Conservation (phyloP, 306 rosid species). For the Amphicarpaea edgeworthii region DNA sequence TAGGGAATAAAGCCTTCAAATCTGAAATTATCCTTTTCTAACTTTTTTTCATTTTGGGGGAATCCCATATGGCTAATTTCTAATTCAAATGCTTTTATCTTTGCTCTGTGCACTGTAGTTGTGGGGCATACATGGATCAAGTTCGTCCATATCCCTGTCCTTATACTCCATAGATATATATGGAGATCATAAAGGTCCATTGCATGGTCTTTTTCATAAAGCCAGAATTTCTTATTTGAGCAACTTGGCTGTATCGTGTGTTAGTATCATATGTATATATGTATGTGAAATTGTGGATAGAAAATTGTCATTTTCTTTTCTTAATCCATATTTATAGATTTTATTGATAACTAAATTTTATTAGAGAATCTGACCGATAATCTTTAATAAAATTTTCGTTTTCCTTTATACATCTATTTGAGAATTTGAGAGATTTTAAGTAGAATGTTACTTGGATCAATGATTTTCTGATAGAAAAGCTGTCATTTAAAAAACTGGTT, state of each 20-base stretch:
- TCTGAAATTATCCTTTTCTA: constrained; percentile 47
- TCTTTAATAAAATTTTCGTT: too few species aligned
- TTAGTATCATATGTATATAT: background rate
- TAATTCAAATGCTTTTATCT: constrained; percentile 54
- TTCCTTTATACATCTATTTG: too few species aligned
- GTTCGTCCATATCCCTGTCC: constrained; percentile 50
- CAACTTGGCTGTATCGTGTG: constrained; percentile 5
- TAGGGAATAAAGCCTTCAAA: constrained; percentile 61
- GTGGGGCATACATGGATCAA: constrained; percentile 57
- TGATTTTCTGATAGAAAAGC: too few species aligned
- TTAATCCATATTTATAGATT: too few species aligned
- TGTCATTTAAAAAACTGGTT: background rate
- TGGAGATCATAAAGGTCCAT: constrained; percentile 45
- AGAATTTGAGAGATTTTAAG: too few species aligned
- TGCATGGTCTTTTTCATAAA: constrained; percentile 54
- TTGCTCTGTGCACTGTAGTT: constrained; percentile 49
- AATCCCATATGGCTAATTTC: constrained; percentile 66
- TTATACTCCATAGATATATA: constrained; percentile 19
- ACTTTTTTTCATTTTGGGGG: constrained; percentile 56
- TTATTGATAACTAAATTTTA: too few species aligned
- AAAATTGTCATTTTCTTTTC: too few species aligned
- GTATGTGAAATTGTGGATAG: background rate
- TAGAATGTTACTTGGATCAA: too few species aligned
- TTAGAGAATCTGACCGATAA: too few species aligned
- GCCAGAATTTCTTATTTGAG: constrained; percentile 50